A percentile compares a stretch with the other conserved stretches of the same genome.
Evolutionary conservation across 2,329 filamentous ascomycete species (phyloP).

Genomic region (Neonectria faginata): DNA sequence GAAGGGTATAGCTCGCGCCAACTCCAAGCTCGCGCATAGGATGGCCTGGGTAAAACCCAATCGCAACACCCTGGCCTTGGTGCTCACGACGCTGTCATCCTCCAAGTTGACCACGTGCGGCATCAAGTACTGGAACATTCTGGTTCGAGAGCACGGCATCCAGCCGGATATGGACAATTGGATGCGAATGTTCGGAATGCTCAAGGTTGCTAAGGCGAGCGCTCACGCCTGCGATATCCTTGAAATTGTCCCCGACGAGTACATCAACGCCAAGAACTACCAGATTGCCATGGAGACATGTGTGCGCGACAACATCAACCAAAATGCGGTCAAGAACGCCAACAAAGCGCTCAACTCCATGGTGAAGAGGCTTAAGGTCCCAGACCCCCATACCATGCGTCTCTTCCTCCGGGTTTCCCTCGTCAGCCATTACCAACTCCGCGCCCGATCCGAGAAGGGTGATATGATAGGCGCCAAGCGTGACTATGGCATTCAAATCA

Average conservation of each 20-base stretch:
- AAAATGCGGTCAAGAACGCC: slow-evolving; percentile 74
- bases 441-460: slow-evolving; percentile 46
- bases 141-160: slow-evolving; percentile 73
- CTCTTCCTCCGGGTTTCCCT: slow-evolving; percentile 69
- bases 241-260: slow-evolving; percentile 59
- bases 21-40: slow-evolving; percentile 25
- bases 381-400: slow-evolving; percentile 64
- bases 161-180: slow-evolving; percentile 79
- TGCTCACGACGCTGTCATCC: slow-evolving; percentile 73
- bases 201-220: slow-evolving; percentile 75
- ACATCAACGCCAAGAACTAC: slow-evolving; percentile 67
- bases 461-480: slow-evolving; percentile 52
- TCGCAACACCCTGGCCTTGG: slow-evolving; percentile 73
- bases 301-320: slow-evolving; percentile 80
- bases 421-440: slow-evolving; percentile 57
- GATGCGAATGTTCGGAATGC: slow-evolving; percentile 73
- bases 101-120: slow-evolving; percentile 72
- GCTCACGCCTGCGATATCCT: slow-evolving; percentile 70
- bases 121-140: slow-evolving; percentile 80
- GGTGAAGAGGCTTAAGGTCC: slow-evolving; percentile 54
- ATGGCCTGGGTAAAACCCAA: slow-evolving; percentile 58
- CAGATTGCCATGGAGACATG: slow-evolving; percentile 80
- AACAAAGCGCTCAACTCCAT: slow-evolving; percentile 74
- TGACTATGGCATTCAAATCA: slow-evolving; percentile 63
- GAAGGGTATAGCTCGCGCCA: slow-evolving; percentile 15